Evolutionary conservation across 148 eudicot genomes (phyloP).

Genomic region (Pharnaceum exiguum): DNA sequence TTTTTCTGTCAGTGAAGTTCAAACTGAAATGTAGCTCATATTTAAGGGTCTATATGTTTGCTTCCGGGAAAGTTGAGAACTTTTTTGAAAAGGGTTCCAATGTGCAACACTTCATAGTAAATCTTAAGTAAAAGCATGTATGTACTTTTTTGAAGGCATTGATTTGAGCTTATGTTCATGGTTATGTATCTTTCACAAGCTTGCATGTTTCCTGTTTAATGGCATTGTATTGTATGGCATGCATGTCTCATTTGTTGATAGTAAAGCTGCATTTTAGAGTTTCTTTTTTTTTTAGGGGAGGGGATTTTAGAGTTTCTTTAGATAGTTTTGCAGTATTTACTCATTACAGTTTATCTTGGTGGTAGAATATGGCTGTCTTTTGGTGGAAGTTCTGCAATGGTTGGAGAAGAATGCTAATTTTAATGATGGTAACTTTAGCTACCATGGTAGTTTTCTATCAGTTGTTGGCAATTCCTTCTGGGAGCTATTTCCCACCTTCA

Average conservation of each 20-base stretch:
- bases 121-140: no score
- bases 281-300: no score
- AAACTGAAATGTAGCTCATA: no score
- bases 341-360: neutral
- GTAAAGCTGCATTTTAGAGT: neutral
- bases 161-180: neutral
- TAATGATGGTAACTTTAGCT: conserved; percentile 26
- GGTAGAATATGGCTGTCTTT: conserved; percentile 11
- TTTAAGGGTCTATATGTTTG: neutral
- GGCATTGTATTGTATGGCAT: no score
- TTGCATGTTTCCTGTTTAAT: no score
- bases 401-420: conserved; percentile 23
- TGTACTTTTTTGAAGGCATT: no score
- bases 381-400: conserved; percentile 1
- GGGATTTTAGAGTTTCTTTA: neutral
- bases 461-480: conserved; percentile 26
- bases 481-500: conserved; percentile 5
- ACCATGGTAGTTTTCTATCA: conserved; percentile 28
- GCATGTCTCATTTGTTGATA: neutral
- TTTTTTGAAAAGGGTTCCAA: neutral
- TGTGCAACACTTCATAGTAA: no score
- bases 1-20: no score
- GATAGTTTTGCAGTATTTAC: neutral
- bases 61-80: neutral
- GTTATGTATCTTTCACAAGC: no score